Conservation (phyloP, 495 filamentous ascomycete species). For the Talaromyces thailandensis region DNA sequence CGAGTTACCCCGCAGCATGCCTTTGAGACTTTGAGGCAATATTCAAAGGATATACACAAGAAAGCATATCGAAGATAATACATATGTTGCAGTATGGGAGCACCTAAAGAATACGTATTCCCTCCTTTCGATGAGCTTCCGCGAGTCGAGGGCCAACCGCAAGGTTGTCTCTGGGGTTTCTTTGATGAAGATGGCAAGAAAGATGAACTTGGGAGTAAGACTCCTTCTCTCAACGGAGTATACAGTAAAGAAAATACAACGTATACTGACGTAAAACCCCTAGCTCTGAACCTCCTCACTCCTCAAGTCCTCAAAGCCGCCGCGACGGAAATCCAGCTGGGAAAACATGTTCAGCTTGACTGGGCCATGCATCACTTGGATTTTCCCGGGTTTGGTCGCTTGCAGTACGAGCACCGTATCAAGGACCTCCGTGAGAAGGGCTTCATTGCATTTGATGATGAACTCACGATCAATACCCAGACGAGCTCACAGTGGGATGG, state of each 20-base stretch:
- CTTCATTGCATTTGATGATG: too few relatives aligned
- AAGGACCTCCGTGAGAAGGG: too few relatives aligned
- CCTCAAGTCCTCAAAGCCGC: background rate
- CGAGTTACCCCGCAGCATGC: too few relatives aligned
- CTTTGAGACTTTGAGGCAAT: too few relatives aligned
- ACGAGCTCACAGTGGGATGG: too few relatives aligned
- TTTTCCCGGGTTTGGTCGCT: background rate
- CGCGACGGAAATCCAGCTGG: background rate
- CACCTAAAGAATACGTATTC: background rate
- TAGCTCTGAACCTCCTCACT: background rate
- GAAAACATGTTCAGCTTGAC: slow-evolving; percentile 3
- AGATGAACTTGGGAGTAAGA: background rate
- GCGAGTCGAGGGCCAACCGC: background rate
- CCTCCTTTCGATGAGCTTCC: background rate
- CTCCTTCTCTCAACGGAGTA: background rate
- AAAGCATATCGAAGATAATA: too few relatives aligned
- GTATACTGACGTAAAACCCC: background rate
- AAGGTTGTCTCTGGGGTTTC: background rate
- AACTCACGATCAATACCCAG: too few relatives aligned
- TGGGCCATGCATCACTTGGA: background rate
- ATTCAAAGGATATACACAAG: too few relatives aligned
- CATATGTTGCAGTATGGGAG: too few relatives aligned
- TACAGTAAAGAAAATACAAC: background rate
- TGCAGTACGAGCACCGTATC: background rate
- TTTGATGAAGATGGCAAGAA: background rate